Evolutionary conservation across 345 rosid species (phyloP), one percentile per base, ranked within the genome.

Genomic region (Brassica rapa): DNA sequence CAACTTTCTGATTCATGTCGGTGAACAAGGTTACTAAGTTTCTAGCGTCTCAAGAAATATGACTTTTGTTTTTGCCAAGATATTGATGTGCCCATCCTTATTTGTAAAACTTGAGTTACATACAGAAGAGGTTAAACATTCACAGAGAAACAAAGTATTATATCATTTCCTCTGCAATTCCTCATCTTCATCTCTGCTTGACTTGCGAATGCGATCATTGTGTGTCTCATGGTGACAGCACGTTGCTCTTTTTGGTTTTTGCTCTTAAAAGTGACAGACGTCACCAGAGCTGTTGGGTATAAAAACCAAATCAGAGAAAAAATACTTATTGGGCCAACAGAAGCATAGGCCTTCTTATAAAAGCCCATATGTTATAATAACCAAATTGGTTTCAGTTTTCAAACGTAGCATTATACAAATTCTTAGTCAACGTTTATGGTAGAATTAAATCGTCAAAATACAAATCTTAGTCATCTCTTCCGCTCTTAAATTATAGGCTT

Each of bases 51-150:
- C 49, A 77, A 53, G 33, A 12, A 77, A 27, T 0, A 24, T 10
- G 30, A 25, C 11, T 32, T 30, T 60, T 59, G n/a, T 49, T 43
- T 32, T 46, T 5, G 32, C 63, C 10, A 77, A 62, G 30, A 32
- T 61, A 69, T 30, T 30, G 11, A 8, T 43, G 33, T 21, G 19
- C 29, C 8, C 37, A 46, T 15, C n/a, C 15, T 46, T 7, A 60
- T 27, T n/a, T 5, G 51, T 61, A 25, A 41, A 68, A 76, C 46
- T 66, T 65, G 56, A 53, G 53, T 66, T 15, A 66, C 65, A 33
- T n/a, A 55, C 29, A 35, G 5, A 49, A 14, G 64, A 12, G 25
- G 29, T 21, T 62, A 46, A 14, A 30, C 23, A 46, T 62, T 12
- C 5, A 29, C 61, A 51, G 7, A 33, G 35, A 8, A 30, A 33